Percentiles rank a stretch among this genome's conserved stretches.
These are phyloP conservation scores for Moesziomyces antarcticus DNA, from an alignment of 1,284 basidiomycete species.

Conservation along the genomic window DNA sequence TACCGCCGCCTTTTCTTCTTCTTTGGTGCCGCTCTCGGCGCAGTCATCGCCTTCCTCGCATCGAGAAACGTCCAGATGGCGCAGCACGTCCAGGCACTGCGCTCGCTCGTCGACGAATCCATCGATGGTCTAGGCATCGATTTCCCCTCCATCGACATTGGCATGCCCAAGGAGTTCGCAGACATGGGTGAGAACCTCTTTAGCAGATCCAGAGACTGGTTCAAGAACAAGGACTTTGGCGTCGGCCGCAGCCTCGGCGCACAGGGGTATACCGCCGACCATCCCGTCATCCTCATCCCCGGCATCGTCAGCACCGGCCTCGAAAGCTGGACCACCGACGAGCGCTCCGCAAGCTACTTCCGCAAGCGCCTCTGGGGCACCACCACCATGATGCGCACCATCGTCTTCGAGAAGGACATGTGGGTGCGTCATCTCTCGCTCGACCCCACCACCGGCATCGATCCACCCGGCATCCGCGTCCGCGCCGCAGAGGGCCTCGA, in stretches of 20 bases:
- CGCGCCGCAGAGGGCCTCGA: slow-evolving; percentile 82
- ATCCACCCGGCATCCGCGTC: slow-evolving; percentile 88
- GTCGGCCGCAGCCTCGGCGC: slow-evolving; percentile 51
- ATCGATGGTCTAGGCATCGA: slow-evolving; percentile 52
- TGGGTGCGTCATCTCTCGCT: slow-evolving; percentile 93
- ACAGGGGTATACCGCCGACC: slow-evolving; percentile 56
- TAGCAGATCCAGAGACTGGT: slow-evolving; percentile 55
- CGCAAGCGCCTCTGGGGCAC: slow-evolving; percentile 65
- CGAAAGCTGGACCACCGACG: slow-evolving; percentile 64
- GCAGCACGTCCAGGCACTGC: slow-evolving; percentile 41
- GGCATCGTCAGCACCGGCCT: slow-evolving; percentile 66
- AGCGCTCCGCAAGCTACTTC: slow-evolving; percentile 53
- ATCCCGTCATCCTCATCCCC: slow-evolving; percentile 65
- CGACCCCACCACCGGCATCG: slow-evolving; percentile 87
- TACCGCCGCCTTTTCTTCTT: slow-evolving; percentile 60
- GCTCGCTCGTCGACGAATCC: slow-evolving; percentile 59
- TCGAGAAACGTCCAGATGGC: slow-evolving; percentile 54
- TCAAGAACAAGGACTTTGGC: slow-evolving; percentile 62
- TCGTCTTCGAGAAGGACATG: slow-evolving; percentile 82
- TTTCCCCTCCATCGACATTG: slow-evolving; percentile 51
- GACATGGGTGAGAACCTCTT: slow-evolving; percentile 62
- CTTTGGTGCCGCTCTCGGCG: slow-evolving; percentile 52
- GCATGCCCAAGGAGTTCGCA: slow-evolving; percentile 60
- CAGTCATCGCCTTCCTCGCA: slow-evolving; percentile 48
- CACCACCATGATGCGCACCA: slow-evolving; percentile 82